phyloP scores from a whole-genome alignment of 2,329 filamentous ascomycete genomes.

The Talaromyces sp. region DNA sequence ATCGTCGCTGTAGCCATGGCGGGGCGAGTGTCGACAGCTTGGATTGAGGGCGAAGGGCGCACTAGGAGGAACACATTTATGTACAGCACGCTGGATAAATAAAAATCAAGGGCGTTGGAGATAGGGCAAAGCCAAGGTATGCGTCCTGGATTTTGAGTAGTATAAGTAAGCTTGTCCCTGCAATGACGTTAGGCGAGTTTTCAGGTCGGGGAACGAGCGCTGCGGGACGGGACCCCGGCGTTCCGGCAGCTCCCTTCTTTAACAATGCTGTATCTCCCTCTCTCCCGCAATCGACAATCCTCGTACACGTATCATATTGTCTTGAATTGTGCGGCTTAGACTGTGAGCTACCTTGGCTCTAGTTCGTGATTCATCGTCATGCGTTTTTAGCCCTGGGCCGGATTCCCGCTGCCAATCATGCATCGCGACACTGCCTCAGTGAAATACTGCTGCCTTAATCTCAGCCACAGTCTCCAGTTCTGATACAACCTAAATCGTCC shows the following conservation, averaged over 20 bases:
- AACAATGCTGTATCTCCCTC: no score
- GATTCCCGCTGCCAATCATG: background rate
- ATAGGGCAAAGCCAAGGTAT: background rate
- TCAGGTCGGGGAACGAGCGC: background rate
- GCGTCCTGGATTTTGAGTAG: background rate
- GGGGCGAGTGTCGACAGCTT: constrained; percentile 6
- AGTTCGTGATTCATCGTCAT: background rate
- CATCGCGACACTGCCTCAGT: background rate
- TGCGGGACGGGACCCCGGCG: background rate
- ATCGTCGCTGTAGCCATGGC: constrained; percentile 40
- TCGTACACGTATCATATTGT: background rate
- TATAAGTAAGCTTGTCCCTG: background rate
- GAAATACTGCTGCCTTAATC: background rate
- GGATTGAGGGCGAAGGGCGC: constrained; percentile 10
- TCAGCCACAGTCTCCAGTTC: background rate
- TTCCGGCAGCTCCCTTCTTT: background rate
- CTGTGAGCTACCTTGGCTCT: background rate
- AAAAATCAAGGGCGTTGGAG: background rate
- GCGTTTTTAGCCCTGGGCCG: background rate
- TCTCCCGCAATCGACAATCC: background rate
- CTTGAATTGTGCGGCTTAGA: background rate
- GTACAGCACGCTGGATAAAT: background rate
- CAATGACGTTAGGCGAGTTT: constrained; percentile 18
- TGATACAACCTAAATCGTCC: background rate
- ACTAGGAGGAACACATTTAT: constrained; percentile 11